Base-by-base conservation (phyloP, 345 rosid genomes). In the Rubroshorea leprosula region DNA sequence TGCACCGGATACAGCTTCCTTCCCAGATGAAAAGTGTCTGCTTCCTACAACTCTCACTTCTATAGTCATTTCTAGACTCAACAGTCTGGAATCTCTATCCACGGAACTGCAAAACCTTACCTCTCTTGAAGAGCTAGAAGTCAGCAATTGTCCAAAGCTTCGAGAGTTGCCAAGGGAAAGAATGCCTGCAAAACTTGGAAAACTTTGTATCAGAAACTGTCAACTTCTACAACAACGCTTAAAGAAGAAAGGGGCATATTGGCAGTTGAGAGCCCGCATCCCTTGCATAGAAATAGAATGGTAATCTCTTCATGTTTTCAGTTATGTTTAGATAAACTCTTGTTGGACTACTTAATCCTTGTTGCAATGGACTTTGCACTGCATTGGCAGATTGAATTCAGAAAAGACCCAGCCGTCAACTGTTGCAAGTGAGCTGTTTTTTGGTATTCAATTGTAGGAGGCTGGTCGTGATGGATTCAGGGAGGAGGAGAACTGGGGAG, bases 101-200 rank as follows among this genome's bases (percentile, higher is more conserved):
- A 43, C 1, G 38, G 68, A 59, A 43, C 55, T 69, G 22, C 20
- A 11, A 27, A 49, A 54, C 26, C 70, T 70, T 38, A 56, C 63
- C 19, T 20, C 26, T 22, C 71, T 66, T 16, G 50, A 61, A 38
- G 58, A 61, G 19, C 60, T 57, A 13, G 58, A 51, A n/a, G 50
- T 71, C 44, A 11, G 1, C 4, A 23, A 27, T 9, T 71, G 75
- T 27, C 67, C 60, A 11, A 61, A 57, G 39, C 60, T 71, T 5
- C 43, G 27, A 9, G 23, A n/a, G 31, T 38, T 71, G 18, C 75
- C 56, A 3, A 51, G 14, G 60, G 59, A 45, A 55, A 26, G 71
- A 27, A 24, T 61, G 35, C 71, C 60, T 55, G 55, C 22, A 45
- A 16, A 52, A 10, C 71, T 61, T 35, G 64, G 59, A 44, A 51